Evolutionary conservation across 73 alveolate genomes (phyloP).

Genomic region (Paramecium pentaurelia): DNA sequence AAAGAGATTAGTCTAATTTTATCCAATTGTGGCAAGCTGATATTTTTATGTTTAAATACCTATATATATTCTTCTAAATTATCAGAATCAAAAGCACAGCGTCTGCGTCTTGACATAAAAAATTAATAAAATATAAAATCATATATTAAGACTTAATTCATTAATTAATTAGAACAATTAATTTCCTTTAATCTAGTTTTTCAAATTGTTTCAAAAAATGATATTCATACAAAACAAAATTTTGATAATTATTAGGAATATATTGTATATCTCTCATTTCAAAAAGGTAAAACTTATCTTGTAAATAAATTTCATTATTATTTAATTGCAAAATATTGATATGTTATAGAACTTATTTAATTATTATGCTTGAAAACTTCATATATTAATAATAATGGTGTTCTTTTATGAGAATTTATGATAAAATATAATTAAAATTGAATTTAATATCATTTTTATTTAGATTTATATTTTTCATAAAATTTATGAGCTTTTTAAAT

Average conservation of each 20-base stretch:
- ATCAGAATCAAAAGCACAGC: conserved; percentile 18
- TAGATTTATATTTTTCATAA: not conserved
- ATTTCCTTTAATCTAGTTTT: not conserved
- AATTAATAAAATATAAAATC: not conserved
- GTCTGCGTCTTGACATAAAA: conserved; percentile 11
- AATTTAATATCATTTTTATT: not conserved
- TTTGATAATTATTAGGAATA: too few relatives aligned
- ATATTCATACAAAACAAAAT: too few relatives aligned
- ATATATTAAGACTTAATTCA: not conserved
- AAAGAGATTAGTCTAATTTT: not conserved
- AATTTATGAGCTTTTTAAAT: not conserved
- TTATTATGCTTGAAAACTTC: too few relatives aligned
- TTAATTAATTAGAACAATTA: not conserved
- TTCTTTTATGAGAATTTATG: too few relatives aligned
- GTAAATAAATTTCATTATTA: too few relatives aligned
- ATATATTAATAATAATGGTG: not conserved
- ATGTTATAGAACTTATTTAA: too few relatives aligned
- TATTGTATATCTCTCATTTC: too few relatives aligned
- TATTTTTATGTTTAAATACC: not conserved
- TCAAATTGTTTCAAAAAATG: not conserved
- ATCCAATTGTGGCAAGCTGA: not conserved
- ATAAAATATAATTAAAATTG: too few relatives aligned
- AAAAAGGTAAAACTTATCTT: too few relatives aligned
- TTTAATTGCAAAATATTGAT: too few relatives aligned
- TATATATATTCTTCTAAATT: not conserved